Evolutionary conservation across 495 filamentous ascomycete genomes (phyloP).

Genomic region (Cryomyces minteri): DNA sequence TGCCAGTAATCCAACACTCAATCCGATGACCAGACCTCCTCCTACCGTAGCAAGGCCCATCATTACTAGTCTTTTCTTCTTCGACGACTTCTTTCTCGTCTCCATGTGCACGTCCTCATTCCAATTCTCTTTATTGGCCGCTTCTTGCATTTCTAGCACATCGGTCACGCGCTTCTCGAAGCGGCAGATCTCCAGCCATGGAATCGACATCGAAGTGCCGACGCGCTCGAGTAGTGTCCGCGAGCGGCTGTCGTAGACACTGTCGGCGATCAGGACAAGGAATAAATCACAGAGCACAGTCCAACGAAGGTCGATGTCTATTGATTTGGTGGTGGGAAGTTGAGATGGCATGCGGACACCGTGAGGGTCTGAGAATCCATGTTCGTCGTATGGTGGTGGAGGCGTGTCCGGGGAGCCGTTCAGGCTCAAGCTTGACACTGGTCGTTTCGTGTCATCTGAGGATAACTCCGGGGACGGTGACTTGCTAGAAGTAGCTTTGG

Average conservation of each 20-base stretch:
- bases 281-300: slow-evolving; percentile 96
- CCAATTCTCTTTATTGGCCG: slow-evolving; percentile 87
- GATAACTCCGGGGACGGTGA: not conserved
- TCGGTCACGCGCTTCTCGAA: slow-evolving; percentile 98
- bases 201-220: slow-evolving; percentile 55
- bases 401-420: slow-evolving; percentile 7
- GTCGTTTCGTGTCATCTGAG: not conserved
- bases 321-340: slow-evolving; percentile 57
- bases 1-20: slow-evolving; percentile 80
- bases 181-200: slow-evolving; percentile 84
- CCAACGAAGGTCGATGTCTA: slow-evolving; percentile 95
- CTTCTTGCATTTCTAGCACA: slow-evolving; percentile 91
- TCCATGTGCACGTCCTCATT: slow-evolving; percentile 93
- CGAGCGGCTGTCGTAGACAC: slow-evolving; percentile 80
- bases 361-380: slow-evolving; percentile 50
- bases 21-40: slow-evolving; percentile 85
- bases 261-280: slow-evolving; percentile 85
- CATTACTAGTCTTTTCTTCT: slow-evolving; percentile 72
- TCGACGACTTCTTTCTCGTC: slow-evolving; percentile 55
- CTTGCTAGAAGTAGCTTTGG: not conserved
- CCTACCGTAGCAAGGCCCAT: slow-evolving; percentile 97
- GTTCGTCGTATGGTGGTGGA: slow-evolving; percentile 54
- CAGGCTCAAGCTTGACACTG: not conserved
- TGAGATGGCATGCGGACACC: slow-evolving; percentile 66
- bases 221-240: slow-evolving; percentile 72